Evolutionary conservation across 176 grass and related monocot species (phyloP), one percentile per base, ranked within the genome.

Genomic region (Melocanna baccifera): DNA sequence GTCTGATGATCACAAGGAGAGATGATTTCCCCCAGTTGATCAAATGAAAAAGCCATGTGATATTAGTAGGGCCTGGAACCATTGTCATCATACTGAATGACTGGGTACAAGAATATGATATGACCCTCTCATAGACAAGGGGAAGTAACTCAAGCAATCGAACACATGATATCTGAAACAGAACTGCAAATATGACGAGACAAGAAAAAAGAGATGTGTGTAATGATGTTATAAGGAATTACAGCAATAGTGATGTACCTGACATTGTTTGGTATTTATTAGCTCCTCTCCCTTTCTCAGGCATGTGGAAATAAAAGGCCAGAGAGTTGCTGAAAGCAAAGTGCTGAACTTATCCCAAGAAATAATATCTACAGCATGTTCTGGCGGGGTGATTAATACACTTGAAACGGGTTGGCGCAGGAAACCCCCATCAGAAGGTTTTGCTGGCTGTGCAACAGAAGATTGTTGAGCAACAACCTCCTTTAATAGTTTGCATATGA

Each of bases 21-120:
- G 96, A 90, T 59, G 96, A 98, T 85, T 90, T 95, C 28, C 96
- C 93, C 96, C 96, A 98, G 29, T 92, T 76, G 69, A 91, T 71
- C 79, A 98, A 87, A 72, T 90, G 78, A 62, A 64, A 87, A 47
- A 94, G 76, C 96, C 93, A 98, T 39, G 71, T 62, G 25, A 92
- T 71, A 63, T 98, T 87, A 84, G 47, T 75, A 83, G 74, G 63
- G 34, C 76, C 75, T 5, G 43, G 83, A 71, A 91, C 42, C 57
- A 69, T 18, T 67, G 81, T 84, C n/a, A 25, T 56, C 68, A 50
- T 50, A 73, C 46, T 59, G 86, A 81, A 76, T 67, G 73, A 69
- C 69, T 78, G 61, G 58, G 85, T 55, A 32, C 67, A 84, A 61
- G 72, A 61, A 80, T 73, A 86, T 64, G 61, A 36, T 37, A 47